A percentile compares a stretch with the other conserved stretches of the same genome.
phyloP scores from a whole-genome alignment of 2,329 filamentous ascomycete genomes.

The Sclerotiophoma versabilis region DNA sequence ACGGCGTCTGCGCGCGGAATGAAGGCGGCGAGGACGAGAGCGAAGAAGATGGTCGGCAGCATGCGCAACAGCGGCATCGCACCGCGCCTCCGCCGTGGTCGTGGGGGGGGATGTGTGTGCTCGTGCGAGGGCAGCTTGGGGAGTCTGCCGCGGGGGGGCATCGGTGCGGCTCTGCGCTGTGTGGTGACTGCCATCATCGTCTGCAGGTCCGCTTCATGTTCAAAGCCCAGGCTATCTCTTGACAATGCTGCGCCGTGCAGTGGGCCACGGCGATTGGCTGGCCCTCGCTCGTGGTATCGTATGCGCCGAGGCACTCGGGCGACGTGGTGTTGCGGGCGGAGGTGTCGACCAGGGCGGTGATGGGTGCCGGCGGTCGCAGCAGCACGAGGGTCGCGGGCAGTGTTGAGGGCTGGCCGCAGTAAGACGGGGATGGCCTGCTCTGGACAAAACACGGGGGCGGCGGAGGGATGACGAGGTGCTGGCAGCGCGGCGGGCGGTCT shows the following conservation, averaged over 20 bases:
- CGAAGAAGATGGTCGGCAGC: constrained; percentile 31
- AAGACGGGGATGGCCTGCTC: constrained; percentile 16
- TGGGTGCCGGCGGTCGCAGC: constrained; percentile 10
- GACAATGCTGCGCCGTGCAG: constrained; percentile 7
- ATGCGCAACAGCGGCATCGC: constrained; percentile 11
- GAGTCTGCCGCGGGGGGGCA: constrained; percentile 19
- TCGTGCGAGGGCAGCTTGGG: constrained; percentile 37
- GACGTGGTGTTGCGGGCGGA: constrained; percentile 4
- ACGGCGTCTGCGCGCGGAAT: constrained; percentile 54
- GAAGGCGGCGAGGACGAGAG: constrained; percentile 33
- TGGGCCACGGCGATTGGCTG: constrained; percentile 8
- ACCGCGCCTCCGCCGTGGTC: constrained; percentile 38
- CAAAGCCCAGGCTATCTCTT: constrained; percentile 16
- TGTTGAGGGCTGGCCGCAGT: constrained; percentile 8
- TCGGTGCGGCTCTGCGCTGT: constrained; percentile 17
- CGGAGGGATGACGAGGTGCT: constrained; percentile 8
- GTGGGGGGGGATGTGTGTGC: constrained; percentile 41
- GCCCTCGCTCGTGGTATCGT: constrained; percentile 1
- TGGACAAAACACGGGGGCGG: constrained; percentile 18
- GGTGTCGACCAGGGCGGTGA: neutral
- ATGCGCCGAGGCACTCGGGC: constrained; percentile 7
- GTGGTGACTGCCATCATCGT: constrained; percentile 37
- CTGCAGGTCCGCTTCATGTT: constrained; percentile 39
- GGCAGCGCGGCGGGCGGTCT: constrained; percentile 11
- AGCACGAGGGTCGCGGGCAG: constrained; percentile 1